Conservation (phyloP, 108 stramenopile species). For the Discostella pseudostelligera region DNA sequence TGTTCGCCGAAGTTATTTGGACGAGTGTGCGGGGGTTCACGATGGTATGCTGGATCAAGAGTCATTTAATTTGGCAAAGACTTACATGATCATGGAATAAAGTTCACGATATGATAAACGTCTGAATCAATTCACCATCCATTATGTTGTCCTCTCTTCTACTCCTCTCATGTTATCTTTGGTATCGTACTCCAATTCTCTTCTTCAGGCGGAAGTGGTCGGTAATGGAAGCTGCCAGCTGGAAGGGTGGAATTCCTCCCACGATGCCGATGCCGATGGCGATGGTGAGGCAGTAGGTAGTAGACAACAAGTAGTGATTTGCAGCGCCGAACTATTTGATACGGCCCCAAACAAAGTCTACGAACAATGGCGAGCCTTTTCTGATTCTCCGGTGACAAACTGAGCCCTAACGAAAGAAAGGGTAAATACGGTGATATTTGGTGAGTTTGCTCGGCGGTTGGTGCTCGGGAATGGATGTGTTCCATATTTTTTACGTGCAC, state of each 20-base stretch:
- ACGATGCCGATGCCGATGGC: no score
- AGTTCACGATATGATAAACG: no score
- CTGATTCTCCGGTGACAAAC: conserved; percentile 59
- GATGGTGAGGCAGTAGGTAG: no score
- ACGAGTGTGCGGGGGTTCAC: conserved; percentile 7
- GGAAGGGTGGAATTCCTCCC: no score
- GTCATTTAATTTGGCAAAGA: background rate
- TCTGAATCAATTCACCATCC: no score
- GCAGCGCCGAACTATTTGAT: no score
- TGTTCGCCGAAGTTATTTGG: conserved; percentile 28
- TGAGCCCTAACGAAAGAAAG: conserved; percentile 51
- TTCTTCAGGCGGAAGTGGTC: no score
- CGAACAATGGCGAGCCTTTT: conserved; percentile 51
- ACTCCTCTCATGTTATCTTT: no score
- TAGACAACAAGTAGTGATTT: no score
- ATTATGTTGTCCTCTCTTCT: no score
- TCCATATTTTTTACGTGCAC: background rate
- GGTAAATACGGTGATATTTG: conserved; percentile 60
- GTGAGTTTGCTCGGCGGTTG: conserved; percentile 14
- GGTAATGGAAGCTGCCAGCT: no score
- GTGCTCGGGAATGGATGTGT: background rate
- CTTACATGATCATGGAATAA: conserved; percentile 5
- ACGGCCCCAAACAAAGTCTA: background rate
- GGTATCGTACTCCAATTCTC: no score
- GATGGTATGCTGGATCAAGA: background rate